Evolutionary conservation across 1,139 yeast species (phyloP).

Genomic region (Debaryomyces psychrophilus): DNA sequence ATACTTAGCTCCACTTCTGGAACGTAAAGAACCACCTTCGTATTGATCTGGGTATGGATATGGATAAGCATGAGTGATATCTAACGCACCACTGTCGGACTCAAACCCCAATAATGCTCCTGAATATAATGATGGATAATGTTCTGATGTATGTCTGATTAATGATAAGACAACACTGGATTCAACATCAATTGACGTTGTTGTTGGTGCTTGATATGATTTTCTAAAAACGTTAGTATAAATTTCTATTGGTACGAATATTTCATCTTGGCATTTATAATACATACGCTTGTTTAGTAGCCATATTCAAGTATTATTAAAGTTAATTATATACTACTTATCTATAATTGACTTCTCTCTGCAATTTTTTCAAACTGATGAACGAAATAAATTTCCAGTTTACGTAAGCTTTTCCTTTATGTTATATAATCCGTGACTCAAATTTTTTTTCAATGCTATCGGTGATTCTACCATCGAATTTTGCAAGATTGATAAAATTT

Average conservation of each 20-base stretch:
- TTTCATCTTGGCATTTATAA: not conserved
- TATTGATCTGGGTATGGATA: constrained; percentile 57
- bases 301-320: constrained; percentile 19
- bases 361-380: constrained; percentile 8
- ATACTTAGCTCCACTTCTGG: constrained; percentile 67
- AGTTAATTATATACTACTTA: not conserved
- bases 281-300: constrained; percentile 29
- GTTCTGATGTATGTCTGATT: constrained; percentile 72
- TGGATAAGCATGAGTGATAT: constrained; percentile 69
- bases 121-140: constrained; percentile 65
- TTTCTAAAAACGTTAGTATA: constrained; percentile 18
- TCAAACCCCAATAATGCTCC: constrained; percentile 84
- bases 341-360: not conserved
- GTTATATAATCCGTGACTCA: constrained; percentile 10
- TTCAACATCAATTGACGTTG: constrained; percentile 50
- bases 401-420: not conserved
- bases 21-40: constrained; percentile 56
- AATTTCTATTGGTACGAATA: not conserved
- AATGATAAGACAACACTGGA: constrained; percentile 70
- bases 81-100: constrained; percentile 53
- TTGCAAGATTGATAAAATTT: not conserved
- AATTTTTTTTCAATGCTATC: constrained; percentile 10
- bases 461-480: not conserved
- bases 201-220: constrained; percentile 44
- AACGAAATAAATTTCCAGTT: constrained; percentile 5